These are phyloP conservation scores for Aspergillus felis DNA, from an alignment of 2,329 filamentous ascomycete genomes.

Conservation along the genomic window DNA sequence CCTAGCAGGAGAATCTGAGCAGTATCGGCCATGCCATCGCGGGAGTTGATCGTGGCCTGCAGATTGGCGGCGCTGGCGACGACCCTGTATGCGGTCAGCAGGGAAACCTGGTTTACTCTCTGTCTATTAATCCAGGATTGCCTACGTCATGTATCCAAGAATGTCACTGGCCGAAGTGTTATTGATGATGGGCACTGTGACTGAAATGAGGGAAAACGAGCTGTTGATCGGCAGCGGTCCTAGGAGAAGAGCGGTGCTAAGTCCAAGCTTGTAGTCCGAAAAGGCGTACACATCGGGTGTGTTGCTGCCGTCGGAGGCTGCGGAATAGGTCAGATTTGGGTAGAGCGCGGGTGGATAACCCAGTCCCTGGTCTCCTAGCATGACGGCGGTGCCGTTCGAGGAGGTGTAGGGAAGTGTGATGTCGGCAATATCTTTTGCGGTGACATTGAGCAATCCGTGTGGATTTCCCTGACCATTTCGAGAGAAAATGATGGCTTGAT, in stretches of 20 bases:
- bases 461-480: conserved; percentile 59
- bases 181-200: conserved; percentile 75
- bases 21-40: conserved; percentile 54
- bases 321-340: conserved; percentile 69
- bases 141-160: conserved; percentile 77
- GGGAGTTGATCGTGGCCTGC: conserved; percentile 43
- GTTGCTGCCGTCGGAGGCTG: conserved; percentile 23
- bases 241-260: conserved; percentile 61
- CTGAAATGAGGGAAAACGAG: conserved; percentile 70
- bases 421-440: conserved; percentile 45
- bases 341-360: conserved; percentile 72
- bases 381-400: conserved; percentile 55
- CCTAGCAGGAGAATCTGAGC: conserved; percentile 70
- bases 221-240: conserved; percentile 72
- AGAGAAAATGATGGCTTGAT: conserved; percentile 72
- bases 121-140: neutral
- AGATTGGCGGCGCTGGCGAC: conserved; percentile 44
- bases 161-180: conserved; percentile 60
- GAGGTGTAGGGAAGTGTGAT: conserved; percentile 56
- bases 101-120: neutral
- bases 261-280: conserved; percentile 41
- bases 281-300: conserved; percentile 35
- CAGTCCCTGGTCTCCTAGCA: conserved; percentile 58
- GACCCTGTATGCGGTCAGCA: conserved; percentile 34
- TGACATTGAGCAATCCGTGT: conserved; percentile 62